Base-by-base conservation (phyloP, 2,329 filamentous ascomycete species). In the Microascus cirrosus region DNA sequence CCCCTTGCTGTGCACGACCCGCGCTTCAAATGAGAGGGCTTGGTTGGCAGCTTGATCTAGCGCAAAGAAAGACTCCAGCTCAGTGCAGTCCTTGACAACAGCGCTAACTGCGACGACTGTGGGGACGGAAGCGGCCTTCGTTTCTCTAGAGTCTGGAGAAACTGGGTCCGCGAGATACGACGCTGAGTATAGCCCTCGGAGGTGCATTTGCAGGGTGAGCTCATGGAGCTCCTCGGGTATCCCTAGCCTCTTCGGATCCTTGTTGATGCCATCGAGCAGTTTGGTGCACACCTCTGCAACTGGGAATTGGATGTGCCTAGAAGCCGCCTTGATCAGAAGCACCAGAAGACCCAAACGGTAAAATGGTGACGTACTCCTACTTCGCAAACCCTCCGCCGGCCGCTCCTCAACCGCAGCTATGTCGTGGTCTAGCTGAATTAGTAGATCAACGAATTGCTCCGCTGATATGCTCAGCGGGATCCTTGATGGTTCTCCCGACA, bases 401-500 rank as follows among this genome's bases (percentile, higher is more conserved):
- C 55, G 55, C 2, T 73, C 69, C 61, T 73, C 69, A 61, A 66
- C 54, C 22, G 65, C 56, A 53, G 81, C 79, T 70, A 81, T 77
- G 8, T 70, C 63, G 13, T 69, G 61, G 62, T 79, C 80, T 2
- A 78, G 61, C 3, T 67, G 59, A 56, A 74, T 72, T 1, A 80
- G 60, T 11, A 75, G 60, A 2, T 61, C 61, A 1, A 71, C 71
- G 1, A 82, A 66, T 10, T 71, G 65, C 2, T 68, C 61, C 0
- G 70, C 63, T 0, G 74, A 70, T 15, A 77, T 67, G 25, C 62
- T 61, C 3, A 74, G 56, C 62, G 62, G 20, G 62, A 60, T 51
- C 64, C 60, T n/a, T 58, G 61, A 20, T 34, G 54, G 34, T 20
- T 64, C 57, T 3, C 62, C 62, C 3, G 68, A 67, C 24, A 74